phyloP scores from a whole-genome alignment of 495 filamentous ascomycete genomes.

The Lepidopterella palustris region DNA sequence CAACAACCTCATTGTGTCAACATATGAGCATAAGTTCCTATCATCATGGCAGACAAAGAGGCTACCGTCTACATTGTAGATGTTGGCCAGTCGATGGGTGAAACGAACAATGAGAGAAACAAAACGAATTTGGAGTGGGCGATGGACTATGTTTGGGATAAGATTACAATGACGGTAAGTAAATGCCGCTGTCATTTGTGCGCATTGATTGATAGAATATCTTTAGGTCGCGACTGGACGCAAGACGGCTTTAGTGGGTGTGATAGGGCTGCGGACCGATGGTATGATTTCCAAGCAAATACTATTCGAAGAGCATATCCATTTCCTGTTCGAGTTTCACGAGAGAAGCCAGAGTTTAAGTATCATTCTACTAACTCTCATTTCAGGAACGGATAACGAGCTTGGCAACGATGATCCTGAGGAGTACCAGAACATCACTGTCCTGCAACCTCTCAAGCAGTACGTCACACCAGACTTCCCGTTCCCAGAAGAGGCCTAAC shows the following conservation, averaged over 20 bases:
- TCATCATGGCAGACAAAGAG: conserved; percentile 85
- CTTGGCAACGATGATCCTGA: conserved; percentile 47
- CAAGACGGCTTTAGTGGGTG: conserved; percentile 72
- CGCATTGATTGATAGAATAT: neutral
- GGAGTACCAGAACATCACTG: conserved; percentile 69
- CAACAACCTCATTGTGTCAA: neutral
- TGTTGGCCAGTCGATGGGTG: conserved; percentile 74
- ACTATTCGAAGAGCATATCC: conserved; percentile 29
- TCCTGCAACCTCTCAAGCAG: conserved; percentile 67
- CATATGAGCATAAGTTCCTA: neutral
- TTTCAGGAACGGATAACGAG: conserved; percentile 57
- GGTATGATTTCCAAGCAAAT: conserved; percentile 37
- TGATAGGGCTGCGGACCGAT: conserved; percentile 78
- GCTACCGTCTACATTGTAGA: conserved; percentile 90
- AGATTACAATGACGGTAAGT: conserved; percentile 70
- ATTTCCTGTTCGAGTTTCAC: too few species aligned
- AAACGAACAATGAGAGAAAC: conserved; percentile 62
- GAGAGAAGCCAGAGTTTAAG: too few species aligned
- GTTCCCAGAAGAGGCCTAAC: neutral
- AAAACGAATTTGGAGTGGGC: conserved; percentile 82
- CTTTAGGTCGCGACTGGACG: conserved; percentile 68
- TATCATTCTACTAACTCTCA: too few species aligned
- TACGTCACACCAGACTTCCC: conserved; percentile 2
- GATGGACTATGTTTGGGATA: conserved; percentile 95
- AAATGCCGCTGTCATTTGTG: neutral